Base-by-base conservation (phyloP, 306 rosid species). In the Cyamopsis tetragonoloba region DNA sequence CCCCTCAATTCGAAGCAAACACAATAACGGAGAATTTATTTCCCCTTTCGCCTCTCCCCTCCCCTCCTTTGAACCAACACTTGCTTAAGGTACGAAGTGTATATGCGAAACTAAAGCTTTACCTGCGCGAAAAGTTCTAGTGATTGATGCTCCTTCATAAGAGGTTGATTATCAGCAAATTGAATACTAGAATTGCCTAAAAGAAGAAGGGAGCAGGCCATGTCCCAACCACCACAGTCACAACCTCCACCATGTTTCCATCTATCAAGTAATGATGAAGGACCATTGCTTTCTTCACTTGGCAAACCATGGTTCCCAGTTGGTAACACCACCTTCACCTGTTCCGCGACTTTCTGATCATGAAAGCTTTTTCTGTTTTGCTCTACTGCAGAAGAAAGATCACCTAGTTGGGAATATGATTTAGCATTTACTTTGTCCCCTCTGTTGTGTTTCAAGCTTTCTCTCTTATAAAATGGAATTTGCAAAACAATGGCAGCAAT, bases 161-260 rank as follows among this genome's bases (percentile, higher is more conserved):
- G 77, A 38, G 76, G 55, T 64, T 55, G 74, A 47, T 76, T 77
- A 44, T 79, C 82, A 31, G 78, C 20, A 57, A 75, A 50, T 44
- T 75, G 85, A 50, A 73, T 59, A 79, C 67, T 27, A 2, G 84
- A 88, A 75, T 86, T 89, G 53, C 84, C 88, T 69, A 92, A 81
- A 74, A 89, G 76, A 27, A 80, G 42, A 53, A 92, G 83, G 71
- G 96, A 96, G 61, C 96, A 92, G 26, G 93, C 86, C 93, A 92
- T 87, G 80, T 92, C 98, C 98, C 96, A 92, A 54, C 96, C 96
- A 7, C 98, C 96, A 42, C 96, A 92, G 65, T 92, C 96, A 50
- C 98, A 92, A n/a, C 96, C 91, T 43, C 96, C 98, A 44, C 96
- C 96, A 38, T 72, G 74, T 74, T 91, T 92, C 96, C 91, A 92